Base-by-base conservation (phyloP, 75 land plant genomes). In the Sequoiadendron giganteum region DNA sequence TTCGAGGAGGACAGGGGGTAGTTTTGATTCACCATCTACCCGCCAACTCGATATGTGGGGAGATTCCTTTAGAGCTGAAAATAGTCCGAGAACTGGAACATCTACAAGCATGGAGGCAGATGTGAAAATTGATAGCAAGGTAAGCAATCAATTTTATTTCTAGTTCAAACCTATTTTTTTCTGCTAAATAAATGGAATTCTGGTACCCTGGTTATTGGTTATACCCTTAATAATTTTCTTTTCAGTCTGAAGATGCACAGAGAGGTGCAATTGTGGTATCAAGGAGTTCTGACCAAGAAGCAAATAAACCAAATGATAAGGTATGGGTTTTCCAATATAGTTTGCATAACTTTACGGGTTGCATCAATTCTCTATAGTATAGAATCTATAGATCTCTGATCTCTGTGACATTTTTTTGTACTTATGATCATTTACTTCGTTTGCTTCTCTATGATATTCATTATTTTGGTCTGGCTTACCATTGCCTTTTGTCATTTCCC, bases 21-120 rank as follows among this genome's bases (percentile, higher is more conserved):
- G 90, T 39, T 93, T 89, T 86, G 96, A 93, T 32, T 91, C 96
- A 42, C 73, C 87, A 38, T 87, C 88, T 6, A 87, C 86, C 79
- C 93, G 89, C 77, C 95, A 93, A 86, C 85, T 92, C 76, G 87
- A 86, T 70, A 88, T 86, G 86, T 93, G 95, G 96, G 91, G 75
- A 9, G 93, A 91, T 40, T 85, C 85, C 14, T 90, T 88, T 58
- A 91, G 87, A 86, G 87, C 83, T n/a, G 91, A 91, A 65, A 89
- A 90, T 70, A 93, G 87, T 87, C 93, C 90, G 9, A 86, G 88
- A 72, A 89, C 93, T 48, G 87, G 90, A 55, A 85, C 92, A 77
- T 88, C 92, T 21, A 65, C 93, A 16, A 86, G 88, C 42, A 87
- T 91, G 84, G 95, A 94, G 30, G 86, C 86, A 45, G 97, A 94